Base-by-base conservation (phyloP, 1,284 basidiomycete species). In the Thelephora terrestris region DNA sequence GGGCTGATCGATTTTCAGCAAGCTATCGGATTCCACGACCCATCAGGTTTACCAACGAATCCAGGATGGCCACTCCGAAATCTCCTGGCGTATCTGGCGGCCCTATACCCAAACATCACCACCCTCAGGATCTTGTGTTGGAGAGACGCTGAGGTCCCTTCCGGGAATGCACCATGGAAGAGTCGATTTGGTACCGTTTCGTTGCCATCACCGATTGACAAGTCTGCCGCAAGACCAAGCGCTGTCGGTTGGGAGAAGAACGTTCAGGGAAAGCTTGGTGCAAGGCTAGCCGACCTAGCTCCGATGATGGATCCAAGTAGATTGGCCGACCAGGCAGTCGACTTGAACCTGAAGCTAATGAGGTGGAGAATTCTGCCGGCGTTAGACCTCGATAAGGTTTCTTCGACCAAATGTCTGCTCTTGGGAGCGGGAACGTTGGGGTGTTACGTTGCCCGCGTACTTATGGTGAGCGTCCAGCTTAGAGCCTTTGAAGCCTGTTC, bases 211-310 rank as follows among this genome's bases (percentile, higher is more conserved):
- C 47, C 18, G 14, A 9, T 21, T 7, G 47, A 23, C 35, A 47
- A 39, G 23, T 50, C 56, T 20, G 55, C 50, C 29, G 56, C 48
- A 27, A 72, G 70, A 35, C 86, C 85, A 0, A 66, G 68, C 12
- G 85, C 86, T 0, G 88, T 96, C 0, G 95, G 95, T 1, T 99
- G 95, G 96, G 94, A 99, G 69, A 87, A 91, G 68, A 94, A 94
- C 56, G 67, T 73, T 54, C 71, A 83, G 59, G 85, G 85, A 12
- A 95, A 94, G 61, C 71, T 99, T 4, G 87, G 80, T 0, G 89
- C 93, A 17, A 76, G 91, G n/a, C 61, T 94, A 39, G 92, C 91
- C 0, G 92, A 98, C 67, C 67, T 99, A 3, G 92, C 89, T 6
- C 87, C 93, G 0, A 88, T 95, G 81, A 94, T 98, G 89, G 93